These are phyloP conservation scores for Kwoniella newhampshirensis DNA, from an alignment of 768 basidiomycete genomes.

Conservation along the genomic window DNA sequence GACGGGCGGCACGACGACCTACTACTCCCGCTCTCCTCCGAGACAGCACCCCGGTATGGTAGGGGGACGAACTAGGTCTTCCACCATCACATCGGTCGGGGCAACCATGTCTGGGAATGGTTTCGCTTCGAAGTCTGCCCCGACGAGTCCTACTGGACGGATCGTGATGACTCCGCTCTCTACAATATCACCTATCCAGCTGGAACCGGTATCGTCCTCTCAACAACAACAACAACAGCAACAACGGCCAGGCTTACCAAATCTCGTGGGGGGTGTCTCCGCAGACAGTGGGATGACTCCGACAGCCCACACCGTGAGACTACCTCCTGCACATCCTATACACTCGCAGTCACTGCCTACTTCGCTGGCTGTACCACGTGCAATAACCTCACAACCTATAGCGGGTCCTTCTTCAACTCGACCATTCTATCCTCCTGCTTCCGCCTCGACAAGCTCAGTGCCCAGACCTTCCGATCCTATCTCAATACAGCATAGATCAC, in stretches of 20 bases:
- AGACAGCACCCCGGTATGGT: no score
- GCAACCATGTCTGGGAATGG: no score
- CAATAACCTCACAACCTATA: not conserved
- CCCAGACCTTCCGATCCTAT: not conserved
- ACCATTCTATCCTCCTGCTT: not conserved
- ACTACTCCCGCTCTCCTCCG: no score
- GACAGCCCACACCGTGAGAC: not conserved
- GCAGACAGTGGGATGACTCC: no score
- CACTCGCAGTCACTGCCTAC: conserved; percentile 5
- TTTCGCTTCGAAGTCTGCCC: conserved; percentile 10
- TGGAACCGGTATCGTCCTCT: conserved; percentile 1
- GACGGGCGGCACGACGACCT: no score
- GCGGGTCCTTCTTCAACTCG: not conserved
- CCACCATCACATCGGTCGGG: no score
- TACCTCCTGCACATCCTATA: not conserved
- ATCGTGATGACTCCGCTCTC: conserved; percentile 2
- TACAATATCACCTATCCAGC: conserved; percentile 2
- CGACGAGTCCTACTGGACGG: conserved; percentile 13
- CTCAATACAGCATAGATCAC: not conserved
- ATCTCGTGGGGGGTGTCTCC: no score
- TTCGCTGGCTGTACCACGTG: not conserved
- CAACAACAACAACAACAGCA: not conserved
- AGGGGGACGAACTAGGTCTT: no score
- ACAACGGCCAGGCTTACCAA: conserved; percentile 1
- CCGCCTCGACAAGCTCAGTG: not conserved